Conservation (phyloP, 1,139 yeast genomes). For the Debaryomyces coudertii region DNA sequence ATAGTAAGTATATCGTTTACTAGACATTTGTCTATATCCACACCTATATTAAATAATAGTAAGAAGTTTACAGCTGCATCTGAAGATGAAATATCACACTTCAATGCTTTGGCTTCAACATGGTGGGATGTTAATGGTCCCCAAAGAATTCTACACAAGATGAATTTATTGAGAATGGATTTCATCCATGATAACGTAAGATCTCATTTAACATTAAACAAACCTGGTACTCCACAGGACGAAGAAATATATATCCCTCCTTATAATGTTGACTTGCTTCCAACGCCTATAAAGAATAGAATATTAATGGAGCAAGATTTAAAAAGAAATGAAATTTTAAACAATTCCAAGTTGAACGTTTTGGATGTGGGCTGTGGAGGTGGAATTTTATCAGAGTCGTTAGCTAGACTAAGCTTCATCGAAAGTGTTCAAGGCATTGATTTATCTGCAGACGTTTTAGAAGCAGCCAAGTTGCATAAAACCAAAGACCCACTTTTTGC, state of each 20-base stretch:
- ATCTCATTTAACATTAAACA: conserved; percentile 48
- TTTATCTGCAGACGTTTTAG: conserved; percentile 77
- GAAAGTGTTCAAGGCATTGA: conserved; percentile 78
- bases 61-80: conserved; percentile 37
- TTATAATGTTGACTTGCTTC: conserved; percentile 67
- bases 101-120: conserved; percentile 77
- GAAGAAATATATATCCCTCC: conserved; percentile 77
- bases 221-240: conserved; percentile 35
- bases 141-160: conserved; percentile 88
- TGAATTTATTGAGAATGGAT: conserved; percentile 89
- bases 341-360: conserved; percentile 46
- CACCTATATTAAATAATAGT: neutral
- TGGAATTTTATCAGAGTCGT: conserved; percentile 83
- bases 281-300: conserved; percentile 49
- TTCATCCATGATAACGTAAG: conserved; percentile 69
- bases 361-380: conserved; percentile 98
- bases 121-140: conserved; percentile 99
- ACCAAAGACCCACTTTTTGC: conserved; percentile 61
- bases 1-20: neutral
- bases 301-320: conserved; percentile 53
- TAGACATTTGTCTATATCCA: conserved; percentile 1
- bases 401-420: conserved; percentile 75
- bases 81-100: conserved; percentile 69
- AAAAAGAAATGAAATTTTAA: conserved; percentile 45
- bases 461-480: conserved; percentile 76